Conservation (phyloP, 768 basidiomycete genomes). For the Suillus alpinus region DNA sequence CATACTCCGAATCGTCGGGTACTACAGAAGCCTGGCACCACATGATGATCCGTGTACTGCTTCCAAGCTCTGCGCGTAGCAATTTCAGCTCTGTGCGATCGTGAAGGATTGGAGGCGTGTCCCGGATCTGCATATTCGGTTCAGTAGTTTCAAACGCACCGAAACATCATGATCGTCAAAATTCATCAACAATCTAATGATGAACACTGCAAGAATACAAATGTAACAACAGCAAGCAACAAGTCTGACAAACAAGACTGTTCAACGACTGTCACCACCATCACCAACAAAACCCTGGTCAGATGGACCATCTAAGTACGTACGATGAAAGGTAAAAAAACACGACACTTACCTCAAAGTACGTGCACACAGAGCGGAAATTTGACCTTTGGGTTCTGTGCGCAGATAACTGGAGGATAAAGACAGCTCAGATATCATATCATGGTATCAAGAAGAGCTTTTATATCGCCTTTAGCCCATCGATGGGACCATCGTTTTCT, state of each 20-base stretch:
- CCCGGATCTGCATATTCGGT: background rate
- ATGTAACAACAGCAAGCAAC: slow-evolving; percentile 2
- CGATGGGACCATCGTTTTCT: background rate
- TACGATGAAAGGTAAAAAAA: background rate
- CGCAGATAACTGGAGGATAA: background rate
- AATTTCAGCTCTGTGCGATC: background rate
- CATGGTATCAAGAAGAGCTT: background rate
- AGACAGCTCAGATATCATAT: background rate
- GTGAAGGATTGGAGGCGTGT: background rate
- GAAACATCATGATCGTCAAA: background rate
- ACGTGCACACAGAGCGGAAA: background rate
- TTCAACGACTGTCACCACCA: background rate
- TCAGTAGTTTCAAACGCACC: background rate
- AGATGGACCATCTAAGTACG: background rate
- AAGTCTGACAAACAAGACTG: background rate
- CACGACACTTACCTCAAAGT: slow-evolving; percentile 12
- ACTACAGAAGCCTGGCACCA: background rate
- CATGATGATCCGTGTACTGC: background rate
- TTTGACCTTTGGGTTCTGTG: background rate
- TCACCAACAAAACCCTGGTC: background rate
- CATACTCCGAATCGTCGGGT: background rate
- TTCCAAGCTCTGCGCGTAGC: background rate
- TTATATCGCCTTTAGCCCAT: background rate
- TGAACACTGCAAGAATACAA: slow-evolving; percentile 1
- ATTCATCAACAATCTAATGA: background rate